A percentile compares a stretch with the other conserved stretches of the same genome.
phyloP scores from a whole-genome alignment of 345 rosid genomes.

The Leavenworthia alabamica region DNA sequence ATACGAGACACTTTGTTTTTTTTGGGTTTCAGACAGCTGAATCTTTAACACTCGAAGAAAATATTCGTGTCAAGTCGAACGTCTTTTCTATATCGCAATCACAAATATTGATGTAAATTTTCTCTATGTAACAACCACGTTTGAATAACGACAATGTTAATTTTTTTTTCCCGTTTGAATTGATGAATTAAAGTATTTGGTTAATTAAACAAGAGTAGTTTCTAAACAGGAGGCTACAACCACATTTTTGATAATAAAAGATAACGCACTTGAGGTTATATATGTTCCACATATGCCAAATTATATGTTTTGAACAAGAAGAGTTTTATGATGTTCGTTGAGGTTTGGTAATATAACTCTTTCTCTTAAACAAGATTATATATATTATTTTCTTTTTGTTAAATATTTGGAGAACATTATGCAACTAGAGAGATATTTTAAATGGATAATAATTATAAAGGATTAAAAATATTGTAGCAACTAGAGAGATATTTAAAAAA shows the following conservation, averaged over 20 bases:
- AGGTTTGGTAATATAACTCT: too few species aligned
- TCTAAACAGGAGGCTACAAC: background rate
- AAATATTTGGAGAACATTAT: background rate
- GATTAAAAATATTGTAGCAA: background rate
- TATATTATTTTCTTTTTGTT: too few species aligned
- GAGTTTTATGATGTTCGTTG: background rate
- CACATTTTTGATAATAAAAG: background rate
- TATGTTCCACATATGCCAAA: too few species aligned
- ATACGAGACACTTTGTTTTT: background rate
- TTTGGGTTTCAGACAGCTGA: background rate
- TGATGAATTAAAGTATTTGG: background rate
- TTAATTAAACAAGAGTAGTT: too few species aligned
- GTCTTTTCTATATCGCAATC: constrained; percentile 15
- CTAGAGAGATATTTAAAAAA: background rate
- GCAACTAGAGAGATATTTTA: background rate
- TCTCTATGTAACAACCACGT: background rate
- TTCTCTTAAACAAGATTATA: too few species aligned
- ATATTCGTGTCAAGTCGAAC: constrained; percentile 13
- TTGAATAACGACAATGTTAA: background rate
- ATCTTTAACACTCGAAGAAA: constrained; percentile 7
- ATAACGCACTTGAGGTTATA: background rate
- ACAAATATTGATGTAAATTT: constrained; percentile 8
- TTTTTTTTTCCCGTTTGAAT: background rate
- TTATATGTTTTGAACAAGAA: background rate
- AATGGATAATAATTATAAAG: background rate